Evolutionary conservation across 129 eudicot genomes (phyloP).

Genomic region (Helichrysum umbraculigerum): DNA sequence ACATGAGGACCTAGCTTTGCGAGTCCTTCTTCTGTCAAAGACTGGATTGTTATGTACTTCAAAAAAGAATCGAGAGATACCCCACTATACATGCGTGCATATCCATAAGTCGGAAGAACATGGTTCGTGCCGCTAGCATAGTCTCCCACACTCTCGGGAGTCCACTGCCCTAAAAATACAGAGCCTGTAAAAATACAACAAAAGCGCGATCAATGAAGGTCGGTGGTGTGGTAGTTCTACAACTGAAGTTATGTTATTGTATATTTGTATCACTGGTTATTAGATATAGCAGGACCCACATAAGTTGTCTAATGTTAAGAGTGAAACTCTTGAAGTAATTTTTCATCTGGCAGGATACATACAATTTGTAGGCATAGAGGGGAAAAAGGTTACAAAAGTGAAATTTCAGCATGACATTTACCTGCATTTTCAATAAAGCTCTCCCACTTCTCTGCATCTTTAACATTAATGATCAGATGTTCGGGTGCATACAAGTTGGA

Average conservation of each 20-base stretch:
- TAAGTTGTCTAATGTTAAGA: neutral
- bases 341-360: slow-evolving; percentile 1
- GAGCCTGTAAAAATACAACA: slow-evolving; percentile 57
- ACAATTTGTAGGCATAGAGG: neutral
- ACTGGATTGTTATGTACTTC: slow-evolving; percentile 95
- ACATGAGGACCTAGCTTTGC: slow-evolving; percentile 86
- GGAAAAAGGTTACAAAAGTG: neutral
- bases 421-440: slow-evolving; percentile 95
- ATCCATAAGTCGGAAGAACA: slow-evolving; percentile 97
- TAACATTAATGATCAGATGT: slow-evolving; percentile 89
- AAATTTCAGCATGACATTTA: slow-evolving; percentile 22
- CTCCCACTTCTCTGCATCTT: slow-evolving; percentile 99
- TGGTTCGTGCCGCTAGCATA: slow-evolving; percentile 99
- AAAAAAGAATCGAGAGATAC: slow-evolving; percentile 92
- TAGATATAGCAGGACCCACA: neutral
- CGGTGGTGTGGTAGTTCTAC: neutral
- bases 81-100: slow-evolving; percentile 96
- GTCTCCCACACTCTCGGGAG: slow-evolving; percentile 99
- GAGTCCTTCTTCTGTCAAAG: slow-evolving; percentile 93
- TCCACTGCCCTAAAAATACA: slow-evolving; percentile 96
- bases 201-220: neutral
- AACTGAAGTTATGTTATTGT: neutral
- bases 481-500: slow-evolving; percentile 98
- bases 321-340: neutral
- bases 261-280: slow-evolving; percentile 9